Conservation (phyloP, 352 stramenopile genomes). For the Pythium phragmiticola region DNA sequence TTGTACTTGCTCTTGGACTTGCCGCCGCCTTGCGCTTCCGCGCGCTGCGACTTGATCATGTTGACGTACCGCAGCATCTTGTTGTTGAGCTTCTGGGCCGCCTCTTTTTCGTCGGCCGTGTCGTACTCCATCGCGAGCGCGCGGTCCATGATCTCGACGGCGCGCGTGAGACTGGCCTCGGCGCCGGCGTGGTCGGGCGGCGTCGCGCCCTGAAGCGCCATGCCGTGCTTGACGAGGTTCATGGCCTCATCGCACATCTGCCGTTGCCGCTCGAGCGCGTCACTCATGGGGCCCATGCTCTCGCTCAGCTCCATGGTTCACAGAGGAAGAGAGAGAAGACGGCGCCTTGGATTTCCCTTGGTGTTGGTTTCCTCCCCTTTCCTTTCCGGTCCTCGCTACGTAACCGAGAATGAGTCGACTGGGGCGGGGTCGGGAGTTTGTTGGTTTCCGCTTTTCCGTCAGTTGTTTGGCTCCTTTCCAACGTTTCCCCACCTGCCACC, state of each 20-base stretch:
- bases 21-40: conserved; percentile 20
- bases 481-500: background rate
- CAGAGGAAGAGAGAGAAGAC: background rate
- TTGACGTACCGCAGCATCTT: conserved; percentile 52
- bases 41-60: conserved; percentile 45
- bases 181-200: conserved; percentile 27
- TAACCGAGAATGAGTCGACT: background rate
- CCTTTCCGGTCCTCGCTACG: background rate
- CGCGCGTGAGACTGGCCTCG: conserved; percentile 27
- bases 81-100: conserved; percentile 34
- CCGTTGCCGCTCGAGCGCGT: conserved; percentile 39
- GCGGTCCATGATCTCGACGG: conserved; percentile 42
- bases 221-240: conserved; percentile 37
- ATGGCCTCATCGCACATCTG: conserved; percentile 42
- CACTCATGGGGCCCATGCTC: conserved; percentile 28
- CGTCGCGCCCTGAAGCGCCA: conserved; percentile 32
- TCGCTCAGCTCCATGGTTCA: conserved; percentile 24
- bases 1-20: conserved; percentile 35
- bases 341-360: background rate
- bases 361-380: background rate
- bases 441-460: background rate
- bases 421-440: background rate
- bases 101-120: conserved; percentile 34
- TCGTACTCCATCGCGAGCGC: conserved; percentile 33
- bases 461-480: background rate